Evolutionary conservation across 163 green algal genomes (phyloP).

Genomic region (Volvox carteri): DNA sequence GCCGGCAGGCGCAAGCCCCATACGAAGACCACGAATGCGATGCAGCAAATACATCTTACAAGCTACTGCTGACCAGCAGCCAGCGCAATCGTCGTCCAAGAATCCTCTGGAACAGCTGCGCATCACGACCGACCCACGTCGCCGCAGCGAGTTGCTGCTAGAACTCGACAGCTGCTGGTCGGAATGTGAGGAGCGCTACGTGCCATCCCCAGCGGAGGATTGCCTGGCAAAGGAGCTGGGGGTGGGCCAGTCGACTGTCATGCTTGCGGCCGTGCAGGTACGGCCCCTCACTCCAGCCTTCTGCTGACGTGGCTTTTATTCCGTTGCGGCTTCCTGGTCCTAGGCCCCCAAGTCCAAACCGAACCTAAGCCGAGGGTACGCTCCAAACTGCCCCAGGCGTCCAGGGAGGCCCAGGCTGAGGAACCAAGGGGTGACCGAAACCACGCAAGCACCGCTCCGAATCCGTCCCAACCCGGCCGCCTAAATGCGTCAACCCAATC

Average conservation of each 20-base stretch:
- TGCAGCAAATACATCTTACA: not conserved
- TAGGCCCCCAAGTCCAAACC: too few relatives aligned
- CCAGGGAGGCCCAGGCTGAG: too few relatives aligned
- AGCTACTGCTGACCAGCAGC: not conserved
- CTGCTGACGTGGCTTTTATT: too few relatives aligned
- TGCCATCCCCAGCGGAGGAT: slow-evolving; percentile 2
- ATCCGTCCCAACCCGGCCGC: too few relatives aligned
- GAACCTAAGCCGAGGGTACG: too few relatives aligned
- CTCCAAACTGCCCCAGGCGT: too few relatives aligned
- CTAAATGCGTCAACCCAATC: too few relatives aligned
- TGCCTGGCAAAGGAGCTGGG: slow-evolving; percentile 2
- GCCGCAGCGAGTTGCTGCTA: slow-evolving; percentile 6
- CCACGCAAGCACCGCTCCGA: too few relatives aligned
- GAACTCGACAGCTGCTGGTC: slow-evolving; percentile 35
- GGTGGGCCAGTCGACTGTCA: slow-evolving; percentile 11
- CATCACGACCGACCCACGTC: not conserved
- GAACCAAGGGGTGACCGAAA: too few relatives aligned
- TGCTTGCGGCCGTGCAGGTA: slow-evolving; percentile 53
- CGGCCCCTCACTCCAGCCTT: not conserved
- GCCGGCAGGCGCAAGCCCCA: not conserved
- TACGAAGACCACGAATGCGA: not conserved
- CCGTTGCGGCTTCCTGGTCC: too few relatives aligned
- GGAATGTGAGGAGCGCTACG: slow-evolving; percentile 37
- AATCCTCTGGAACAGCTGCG: slow-evolving; percentile 51
- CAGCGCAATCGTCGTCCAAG: not conserved